phyloP scores from a whole-genome alignment of 2,329 filamentous ascomycete species.

The Colletotrichum eleusines region DNA sequence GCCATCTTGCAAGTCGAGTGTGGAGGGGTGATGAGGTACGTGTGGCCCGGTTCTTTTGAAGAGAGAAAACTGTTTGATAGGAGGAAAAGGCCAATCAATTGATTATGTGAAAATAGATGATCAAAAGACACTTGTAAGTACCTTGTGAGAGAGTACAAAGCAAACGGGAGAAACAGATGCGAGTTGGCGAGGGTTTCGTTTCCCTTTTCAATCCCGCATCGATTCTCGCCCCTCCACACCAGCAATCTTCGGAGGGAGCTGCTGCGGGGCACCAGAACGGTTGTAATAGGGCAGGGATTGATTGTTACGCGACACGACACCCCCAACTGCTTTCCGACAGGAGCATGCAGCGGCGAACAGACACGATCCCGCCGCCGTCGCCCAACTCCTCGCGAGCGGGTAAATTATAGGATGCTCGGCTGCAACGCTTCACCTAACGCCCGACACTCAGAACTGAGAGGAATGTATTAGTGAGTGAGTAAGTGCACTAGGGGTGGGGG shows the following conservation, averaged over 20 bases:
- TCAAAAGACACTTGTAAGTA: not conserved
- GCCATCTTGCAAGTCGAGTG: constrained; percentile 51
- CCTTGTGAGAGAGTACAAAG: not conserved
- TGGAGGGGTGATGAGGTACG: not conserved
- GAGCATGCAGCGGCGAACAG: constrained; percentile 1
- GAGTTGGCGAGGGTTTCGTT: constrained; percentile 16
- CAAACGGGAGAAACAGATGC: not conserved
- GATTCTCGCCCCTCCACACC: constrained; percentile 22
- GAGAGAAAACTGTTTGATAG: not conserved
- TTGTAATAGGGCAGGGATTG: constrained; percentile 7
- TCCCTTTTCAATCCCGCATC: constrained; percentile 28
- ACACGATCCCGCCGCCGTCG: not conserved
- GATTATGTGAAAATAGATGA: not conserved
- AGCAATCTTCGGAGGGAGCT: constrained; percentile 24
- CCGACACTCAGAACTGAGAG: not conserved
- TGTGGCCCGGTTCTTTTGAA: not conserved
- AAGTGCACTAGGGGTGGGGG: not conserved
- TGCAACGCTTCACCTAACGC: too few species aligned
- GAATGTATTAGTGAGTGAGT: too few species aligned
- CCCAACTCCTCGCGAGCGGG: not conserved
- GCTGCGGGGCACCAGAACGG: constrained; percentile 35
- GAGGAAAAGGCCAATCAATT: not conserved
- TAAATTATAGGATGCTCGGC: constrained; percentile 7
- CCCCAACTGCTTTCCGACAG: not conserved
- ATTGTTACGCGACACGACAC: not conserved